A percentile compares a stretch with the other conserved stretches of the same genome.
phyloP scores from a whole-genome alignment of 805 yeast species.

The Torulaspora delbrueckii region DNA sequence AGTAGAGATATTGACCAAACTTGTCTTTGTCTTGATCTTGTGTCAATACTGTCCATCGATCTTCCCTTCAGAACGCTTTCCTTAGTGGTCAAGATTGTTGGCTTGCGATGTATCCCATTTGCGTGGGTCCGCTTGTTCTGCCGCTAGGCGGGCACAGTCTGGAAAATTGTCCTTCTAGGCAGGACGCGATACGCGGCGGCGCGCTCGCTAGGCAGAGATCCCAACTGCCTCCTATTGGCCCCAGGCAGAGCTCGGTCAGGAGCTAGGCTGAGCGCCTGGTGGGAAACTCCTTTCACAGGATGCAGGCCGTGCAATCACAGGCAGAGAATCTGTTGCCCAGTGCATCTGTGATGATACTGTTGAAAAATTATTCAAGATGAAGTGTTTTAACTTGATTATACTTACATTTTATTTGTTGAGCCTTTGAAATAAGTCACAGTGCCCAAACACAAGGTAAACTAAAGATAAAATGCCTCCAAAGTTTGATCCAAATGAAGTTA shows the following conservation, averaged over 20 bases:
- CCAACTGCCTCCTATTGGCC: neutral
- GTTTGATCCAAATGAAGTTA: conserved; percentile 98
- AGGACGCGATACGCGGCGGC: neutral
- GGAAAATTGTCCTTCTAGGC: neutral
- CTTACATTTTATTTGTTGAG: neutral
- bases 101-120: neutral
- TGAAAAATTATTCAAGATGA: conserved; percentile 5
- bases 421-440: conserved; percentile 9
- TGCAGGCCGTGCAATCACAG: neutral
- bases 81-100: neutral
- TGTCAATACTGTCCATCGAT: too few species aligned
- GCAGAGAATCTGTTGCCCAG: neutral
- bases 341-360: neutral
- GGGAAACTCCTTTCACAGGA: neutral
- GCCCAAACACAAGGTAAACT: conserved; percentile 15
- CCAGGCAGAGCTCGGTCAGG: neutral
- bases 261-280: neutral
- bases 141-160: neutral
- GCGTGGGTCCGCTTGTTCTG: neutral
- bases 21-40: neutral
- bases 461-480: conserved; percentile 81
- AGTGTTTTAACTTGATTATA: neutral
- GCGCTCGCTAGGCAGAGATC: neutral
- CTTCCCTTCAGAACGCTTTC: too few species aligned
- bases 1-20: neutral